Evolutionary conservation across 116 monocot genomes (phyloP), one percentile per base, ranked within the genome.

Genomic region (Trichopus zeylanicus): DNA sequence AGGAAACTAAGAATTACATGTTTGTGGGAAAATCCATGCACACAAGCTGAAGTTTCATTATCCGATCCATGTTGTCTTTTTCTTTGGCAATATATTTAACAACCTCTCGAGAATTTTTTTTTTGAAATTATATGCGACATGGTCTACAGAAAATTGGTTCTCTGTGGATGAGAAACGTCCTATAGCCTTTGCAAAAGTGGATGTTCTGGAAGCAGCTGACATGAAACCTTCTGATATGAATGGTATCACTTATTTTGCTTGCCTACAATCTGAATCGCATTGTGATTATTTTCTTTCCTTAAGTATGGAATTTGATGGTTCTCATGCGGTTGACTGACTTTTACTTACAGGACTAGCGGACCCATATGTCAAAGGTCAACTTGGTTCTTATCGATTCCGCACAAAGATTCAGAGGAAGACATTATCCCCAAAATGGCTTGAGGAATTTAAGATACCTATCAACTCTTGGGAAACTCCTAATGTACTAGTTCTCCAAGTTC

Each of bases 331-430:
- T 70, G 38, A 26, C 5, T 27, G 7, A 48, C 49, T 48, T 19
- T 51, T 37, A 51, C 8, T 55, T 85, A 52, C 69, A 95, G 95
- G 90, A 46, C 71, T 81, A 35, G 71, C 90, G 23, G 87, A 95
- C 64, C 95, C 90, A 52, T 95, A 90, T 71, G 90, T 95, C 39
- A 90, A 79, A 77, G 84, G 79, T 32, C 81, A 65, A n/a, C 81
- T 95, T 62, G 90, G 95, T 39, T 56, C 78, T 27, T 77, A 75
- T 37, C 74, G 81, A 68, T 95, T 86, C 66, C 86, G 59, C 56
- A 87, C 95, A 56, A 95, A 90, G 67, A 84, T 87, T 30, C 83
- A 87, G 31, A 69, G 59, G 74, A 95, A 90, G 60, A 90, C 90
- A 24, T 46, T 87, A 49, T 18, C 70, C 49, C 95, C 95, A 24